Evolutionary conservation across 805 yeast genomes (phyloP).

Genomic region (Pichia exigua): DNA sequence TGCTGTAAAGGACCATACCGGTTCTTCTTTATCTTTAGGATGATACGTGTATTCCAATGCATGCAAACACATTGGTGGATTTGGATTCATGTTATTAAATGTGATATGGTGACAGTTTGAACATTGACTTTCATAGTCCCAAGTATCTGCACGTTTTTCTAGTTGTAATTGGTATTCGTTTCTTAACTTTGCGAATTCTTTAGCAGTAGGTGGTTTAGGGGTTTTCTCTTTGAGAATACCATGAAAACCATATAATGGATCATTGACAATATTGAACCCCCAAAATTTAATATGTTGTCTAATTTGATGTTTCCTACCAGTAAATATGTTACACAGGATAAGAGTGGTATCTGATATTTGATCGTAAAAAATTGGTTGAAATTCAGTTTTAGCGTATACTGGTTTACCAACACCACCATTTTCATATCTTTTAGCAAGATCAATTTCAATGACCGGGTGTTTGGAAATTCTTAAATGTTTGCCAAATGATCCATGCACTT

Average conservation of each 20-base stretch:
- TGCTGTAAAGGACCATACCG: background rate
- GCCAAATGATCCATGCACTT: slow-evolving; percentile 36
- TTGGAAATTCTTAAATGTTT: slow-evolving; percentile 18
- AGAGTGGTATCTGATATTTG: slow-evolving; percentile 27
- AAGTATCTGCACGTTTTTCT: slow-evolving; percentile 7
- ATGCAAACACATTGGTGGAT: slow-evolving; percentile 35
- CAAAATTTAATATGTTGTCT: slow-evolving; percentile 43
- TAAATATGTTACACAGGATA: slow-evolving; percentile 35
- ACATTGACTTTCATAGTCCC: slow-evolving; percentile 18
- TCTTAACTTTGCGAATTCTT: slow-evolving; percentile 5
- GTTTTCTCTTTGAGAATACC: slow-evolving; percentile 4
- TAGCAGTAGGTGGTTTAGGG: background rate
- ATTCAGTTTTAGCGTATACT: slow-evolving; percentile 15
- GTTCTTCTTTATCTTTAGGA: background rate
- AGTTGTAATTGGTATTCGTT: slow-evolving; percentile 11
- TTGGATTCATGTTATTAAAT: slow-evolving; percentile 22
- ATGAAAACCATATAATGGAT: slow-evolving; percentile 23
- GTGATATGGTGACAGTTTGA: slow-evolving; percentile 27
- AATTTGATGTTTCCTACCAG: slow-evolving; percentile 49
- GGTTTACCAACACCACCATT: slow-evolving; percentile 17
- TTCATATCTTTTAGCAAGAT: slow-evolving; percentile 18
- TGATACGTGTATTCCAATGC: slow-evolving; percentile 29
- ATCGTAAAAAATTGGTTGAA: slow-evolving; percentile 22
- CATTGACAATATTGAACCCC: slow-evolving; percentile 29
- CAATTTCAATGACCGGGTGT: slow-evolving; percentile 29